Conservation (phyloP, 2,329 filamentous ascomycete species). For the Neonectria hederae region DNA sequence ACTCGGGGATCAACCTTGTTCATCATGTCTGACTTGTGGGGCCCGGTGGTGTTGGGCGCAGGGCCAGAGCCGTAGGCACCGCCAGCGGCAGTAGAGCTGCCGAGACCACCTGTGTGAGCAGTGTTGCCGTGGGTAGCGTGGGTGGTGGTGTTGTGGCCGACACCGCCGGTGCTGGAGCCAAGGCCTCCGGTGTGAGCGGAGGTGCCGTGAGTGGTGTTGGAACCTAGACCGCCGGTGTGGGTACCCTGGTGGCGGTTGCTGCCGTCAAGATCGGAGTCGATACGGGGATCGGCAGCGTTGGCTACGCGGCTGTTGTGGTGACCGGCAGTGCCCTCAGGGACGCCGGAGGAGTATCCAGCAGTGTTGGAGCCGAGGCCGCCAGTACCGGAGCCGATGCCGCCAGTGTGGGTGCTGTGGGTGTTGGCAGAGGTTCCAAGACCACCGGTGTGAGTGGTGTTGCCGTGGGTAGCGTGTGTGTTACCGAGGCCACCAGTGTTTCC, state of each 20-base stretch:
- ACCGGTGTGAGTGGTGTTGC: constrained; percentile 33
- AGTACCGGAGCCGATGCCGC: not conserved
- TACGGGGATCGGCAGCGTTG: constrained; percentile 63
- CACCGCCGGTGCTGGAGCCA: constrained; percentile 22
- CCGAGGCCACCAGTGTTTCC: not conserved
- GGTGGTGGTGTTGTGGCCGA: not conserved
- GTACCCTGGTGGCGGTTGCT: constrained; percentile 40
- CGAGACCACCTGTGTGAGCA: constrained; percentile 20
- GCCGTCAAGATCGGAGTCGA: constrained; percentile 62
- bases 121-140: constrained; percentile 14
- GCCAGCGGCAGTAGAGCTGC: constrained; percentile 39
- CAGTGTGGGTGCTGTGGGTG: constrained; percentile 47
- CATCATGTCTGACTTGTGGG: constrained; percentile 55
- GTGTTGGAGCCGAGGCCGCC: constrained; percentile 17
- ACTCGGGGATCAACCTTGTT: constrained; percentile 65
- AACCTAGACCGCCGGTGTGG: constrained; percentile 21
- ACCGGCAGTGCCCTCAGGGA: constrained; percentile 45
- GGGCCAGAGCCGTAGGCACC: constrained; percentile 49
- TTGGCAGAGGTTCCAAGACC: constrained; percentile 13
- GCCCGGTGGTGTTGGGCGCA: constrained; percentile 51
- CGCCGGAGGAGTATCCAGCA: constrained; percentile 23
- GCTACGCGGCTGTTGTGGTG: constrained; percentile 56
- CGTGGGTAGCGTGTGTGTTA: constrained; percentile 1
- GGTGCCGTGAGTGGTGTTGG: constrained; percentile 27
- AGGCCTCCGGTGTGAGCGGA: constrained; percentile 31